A percentile compares a stretch with the other conserved stretches of the same genome.
Conservation (phyloP, 2,329 filamentous ascomycete genomes). For the Paraconiothyrium sp. region DNA sequence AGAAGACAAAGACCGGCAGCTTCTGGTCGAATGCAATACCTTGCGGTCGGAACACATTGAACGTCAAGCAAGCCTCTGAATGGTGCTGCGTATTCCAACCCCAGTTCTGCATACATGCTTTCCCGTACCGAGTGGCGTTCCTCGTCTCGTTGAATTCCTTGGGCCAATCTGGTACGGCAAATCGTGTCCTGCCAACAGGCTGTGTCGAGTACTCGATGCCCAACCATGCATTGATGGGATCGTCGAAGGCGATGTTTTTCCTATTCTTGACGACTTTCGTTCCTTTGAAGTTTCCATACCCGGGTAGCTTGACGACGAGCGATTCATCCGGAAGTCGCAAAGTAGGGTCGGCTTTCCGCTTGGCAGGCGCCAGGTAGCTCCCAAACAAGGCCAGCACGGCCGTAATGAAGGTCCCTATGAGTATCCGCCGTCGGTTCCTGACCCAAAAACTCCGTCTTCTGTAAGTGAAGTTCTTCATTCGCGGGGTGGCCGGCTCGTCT, state of each 20-base stretch:
- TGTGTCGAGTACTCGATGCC: conserved; percentile 59
- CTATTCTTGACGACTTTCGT: conserved; percentile 48
- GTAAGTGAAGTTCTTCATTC: neutral
- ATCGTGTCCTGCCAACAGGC: conserved; percentile 52
- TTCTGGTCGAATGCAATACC: conserved; percentile 38
- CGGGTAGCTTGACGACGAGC: conserved; percentile 46
- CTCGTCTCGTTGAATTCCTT: conserved; percentile 53
- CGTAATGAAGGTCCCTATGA: neutral
- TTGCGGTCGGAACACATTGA: conserved; percentile 44
- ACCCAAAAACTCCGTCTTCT: conserved; percentile 7
- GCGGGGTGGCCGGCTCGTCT: neutral
- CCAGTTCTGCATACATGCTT: conserved; percentile 56
- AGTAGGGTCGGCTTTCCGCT: conserved; percentile 3
- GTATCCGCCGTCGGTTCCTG: neutral
- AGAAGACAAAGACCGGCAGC: conserved; percentile 42
- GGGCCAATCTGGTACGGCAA: conserved; percentile 54
- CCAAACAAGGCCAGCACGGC: neutral
- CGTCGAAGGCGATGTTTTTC: conserved; percentile 41
- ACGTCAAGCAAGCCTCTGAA: conserved; percentile 47
- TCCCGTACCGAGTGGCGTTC: conserved; percentile 53
- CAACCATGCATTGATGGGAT: conserved; percentile 58
- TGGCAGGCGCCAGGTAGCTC: neutral
- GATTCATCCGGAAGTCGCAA: conserved; percentile 22
- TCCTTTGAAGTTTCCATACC: conserved; percentile 54
- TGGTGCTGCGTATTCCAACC: conserved; percentile 43